These are phyloP conservation scores for Dactylellina drechsleri DNA, from an alignment of 2,329 filamentous ascomycete species.

Conservation along the genomic window DNA sequence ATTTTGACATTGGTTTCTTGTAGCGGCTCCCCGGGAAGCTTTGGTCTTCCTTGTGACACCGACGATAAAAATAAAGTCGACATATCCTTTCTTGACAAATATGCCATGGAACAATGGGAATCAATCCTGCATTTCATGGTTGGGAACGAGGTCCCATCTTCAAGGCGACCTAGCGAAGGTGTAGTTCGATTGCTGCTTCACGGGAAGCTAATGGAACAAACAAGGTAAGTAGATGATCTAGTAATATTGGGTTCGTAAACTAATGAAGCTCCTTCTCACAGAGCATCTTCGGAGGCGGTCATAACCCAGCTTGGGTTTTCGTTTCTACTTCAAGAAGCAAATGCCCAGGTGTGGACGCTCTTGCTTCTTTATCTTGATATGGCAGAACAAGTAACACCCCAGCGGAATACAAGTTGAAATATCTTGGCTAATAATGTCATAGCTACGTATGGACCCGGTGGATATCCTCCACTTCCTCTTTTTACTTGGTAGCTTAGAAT, in stretches of 20 bases:
- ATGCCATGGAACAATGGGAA: slow-evolving; percentile 91
- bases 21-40: slow-evolving; percentile 80
- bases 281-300: slow-evolving; percentile 65
- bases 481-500: slow-evolving; percentile 89
- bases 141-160: slow-evolving; percentile 64
- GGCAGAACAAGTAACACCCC: slow-evolving; percentile 69
- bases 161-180: slow-evolving; percentile 72
- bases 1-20: background rate
- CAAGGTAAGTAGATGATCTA: slow-evolving; percentile 59
- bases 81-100: slow-evolving; percentile 79
- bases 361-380: slow-evolving; percentile 92
- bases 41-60: slow-evolving; percentile 80
- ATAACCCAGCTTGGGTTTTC: slow-evolving; percentile 96
- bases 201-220: slow-evolving; percentile 79
- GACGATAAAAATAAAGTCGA: slow-evolving; percentile 73
- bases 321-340: slow-evolving; percentile 92
- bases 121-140: slow-evolving; percentile 96
- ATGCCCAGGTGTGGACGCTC: slow-evolving; percentile 96
- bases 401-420: background rate
- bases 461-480: slow-evolving; percentile 97
- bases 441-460: slow-evolving; percentile 81
- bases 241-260: background rate
- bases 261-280: background rate
- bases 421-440: slow-evolving; percentile 53
- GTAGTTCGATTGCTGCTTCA: slow-evolving; percentile 85